These are phyloP conservation scores for Populus hybrid DNA, from an alignment of 441 rosid genomes.

Conservation along the genomic window DNA sequence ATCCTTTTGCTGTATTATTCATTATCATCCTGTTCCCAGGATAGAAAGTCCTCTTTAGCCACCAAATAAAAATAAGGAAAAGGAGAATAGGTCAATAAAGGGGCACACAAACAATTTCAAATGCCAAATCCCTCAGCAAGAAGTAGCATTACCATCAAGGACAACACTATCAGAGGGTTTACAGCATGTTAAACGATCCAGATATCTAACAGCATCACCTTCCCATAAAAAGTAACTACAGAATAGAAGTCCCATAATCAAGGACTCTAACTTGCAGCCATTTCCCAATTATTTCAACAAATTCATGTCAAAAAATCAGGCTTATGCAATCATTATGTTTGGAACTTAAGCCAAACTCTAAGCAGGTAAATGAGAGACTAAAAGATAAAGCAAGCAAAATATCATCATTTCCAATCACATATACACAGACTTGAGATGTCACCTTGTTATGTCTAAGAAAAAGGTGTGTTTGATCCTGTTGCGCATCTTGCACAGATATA, in stretches of 20 bases:
- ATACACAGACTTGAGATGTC: slow-evolving; percentile 14
- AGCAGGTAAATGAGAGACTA: background rate
- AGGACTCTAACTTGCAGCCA: background rate
- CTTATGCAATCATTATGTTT: background rate
- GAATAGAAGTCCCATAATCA: background rate
- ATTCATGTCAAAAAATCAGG: background rate
- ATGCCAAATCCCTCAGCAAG: background rate
- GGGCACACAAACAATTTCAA: background rate
- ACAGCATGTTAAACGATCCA: background rate
- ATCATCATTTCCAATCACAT: background rate
- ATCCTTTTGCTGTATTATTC: background rate
- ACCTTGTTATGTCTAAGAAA: slow-evolving; percentile 96
- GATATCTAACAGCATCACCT: background rate
- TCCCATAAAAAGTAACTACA: background rate
- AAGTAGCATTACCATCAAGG: background rate
- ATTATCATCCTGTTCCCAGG: background rate
- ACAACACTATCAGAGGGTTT: background rate
- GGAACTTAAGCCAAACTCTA: background rate
- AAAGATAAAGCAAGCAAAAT: background rate
- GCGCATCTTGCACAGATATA: slow-evolving; percentile 87
- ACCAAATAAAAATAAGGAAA: background rate
- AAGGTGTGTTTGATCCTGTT: slow-evolving; percentile 92
- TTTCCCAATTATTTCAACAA: background rate
- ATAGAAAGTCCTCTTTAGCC: background rate
- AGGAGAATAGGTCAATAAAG: background rate